phyloP scores from a whole-genome alignment of 202 grass and related monocot genomes.

The Brachypodium distachyon region DNA sequence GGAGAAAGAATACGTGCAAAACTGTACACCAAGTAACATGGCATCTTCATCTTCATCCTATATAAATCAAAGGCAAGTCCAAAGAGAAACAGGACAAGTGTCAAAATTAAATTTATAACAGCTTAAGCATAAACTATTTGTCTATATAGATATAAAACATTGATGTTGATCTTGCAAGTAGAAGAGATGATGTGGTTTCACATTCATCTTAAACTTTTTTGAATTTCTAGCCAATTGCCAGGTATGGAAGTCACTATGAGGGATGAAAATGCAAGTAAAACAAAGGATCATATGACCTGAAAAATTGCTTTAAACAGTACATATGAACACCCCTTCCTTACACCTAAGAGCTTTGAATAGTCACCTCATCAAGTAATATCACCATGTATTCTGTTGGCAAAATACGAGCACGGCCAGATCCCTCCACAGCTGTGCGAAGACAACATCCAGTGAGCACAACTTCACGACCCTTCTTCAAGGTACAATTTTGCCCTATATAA shows the following conservation, averaged over 20 bases:
- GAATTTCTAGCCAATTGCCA: neutral
- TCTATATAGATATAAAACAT: neutral
- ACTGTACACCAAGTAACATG: slow-evolving; percentile 82
- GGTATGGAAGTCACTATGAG: neutral
- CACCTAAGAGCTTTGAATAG: slow-evolving; percentile 2
- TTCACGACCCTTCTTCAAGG: slow-evolving; percentile 88
- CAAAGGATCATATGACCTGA: neutral
- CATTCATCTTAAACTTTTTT: neutral
- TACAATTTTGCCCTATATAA: slow-evolving; percentile 59
- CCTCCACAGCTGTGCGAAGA: slow-evolving; percentile 76
- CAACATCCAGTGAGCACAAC: slow-evolving; percentile 84
- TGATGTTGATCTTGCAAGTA: neutral
- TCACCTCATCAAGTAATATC: slow-evolving; percentile 89
- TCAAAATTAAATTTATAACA: slow-evolving; percentile 2
- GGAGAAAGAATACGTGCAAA: slow-evolving; percentile 89
- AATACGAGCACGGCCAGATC: slow-evolving; percentile 60
- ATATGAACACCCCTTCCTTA: neutral
- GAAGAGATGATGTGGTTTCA: neutral
- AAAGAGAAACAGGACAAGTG: neutral
- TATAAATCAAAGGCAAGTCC: slow-evolving; percentile 5
- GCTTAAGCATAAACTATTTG: slow-evolving; percentile 2
- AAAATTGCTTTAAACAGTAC: slow-evolving; percentile 1
- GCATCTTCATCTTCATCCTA: slow-evolving; percentile 95
- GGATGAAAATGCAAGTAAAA: neutral
- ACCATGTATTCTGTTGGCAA: slow-evolving; percentile 95